Conservation (phyloP, 306 rosid species). For the Dalbergia cochinchinensis region DNA sequence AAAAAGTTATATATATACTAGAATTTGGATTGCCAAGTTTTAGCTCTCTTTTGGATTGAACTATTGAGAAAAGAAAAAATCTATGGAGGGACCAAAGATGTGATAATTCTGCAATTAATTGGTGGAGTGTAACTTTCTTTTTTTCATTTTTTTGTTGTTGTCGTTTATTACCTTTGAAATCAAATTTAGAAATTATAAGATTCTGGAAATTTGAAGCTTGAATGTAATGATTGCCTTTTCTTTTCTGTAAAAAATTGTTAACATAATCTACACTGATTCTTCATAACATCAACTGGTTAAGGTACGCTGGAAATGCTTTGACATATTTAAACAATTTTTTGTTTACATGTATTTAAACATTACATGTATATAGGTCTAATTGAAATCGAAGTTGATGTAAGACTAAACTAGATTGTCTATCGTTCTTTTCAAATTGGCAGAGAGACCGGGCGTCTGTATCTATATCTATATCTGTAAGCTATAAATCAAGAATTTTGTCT, state of each 20-base stretch:
- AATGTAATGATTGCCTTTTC: background rate
- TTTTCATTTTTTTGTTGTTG: background rate
- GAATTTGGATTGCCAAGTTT: background rate
- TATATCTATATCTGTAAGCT: too few species aligned
- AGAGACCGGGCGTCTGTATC: background rate
- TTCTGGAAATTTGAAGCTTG: background rate
- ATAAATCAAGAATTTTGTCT: conserved; percentile 11
- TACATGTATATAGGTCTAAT: background rate
- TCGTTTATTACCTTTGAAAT: background rate
- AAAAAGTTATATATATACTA: background rate
- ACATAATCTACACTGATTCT: background rate
- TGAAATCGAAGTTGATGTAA: background rate
- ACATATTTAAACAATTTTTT: background rate
- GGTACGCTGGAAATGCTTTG: background rate
- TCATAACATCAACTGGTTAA: background rate
- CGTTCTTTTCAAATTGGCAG: background rate
- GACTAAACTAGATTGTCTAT: background rate
- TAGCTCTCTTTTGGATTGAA: background rate
- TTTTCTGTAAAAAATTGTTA: background rate
- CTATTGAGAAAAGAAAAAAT: too few species aligned
- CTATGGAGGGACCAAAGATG: background rate
- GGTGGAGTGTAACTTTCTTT: background rate
- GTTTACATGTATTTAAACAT: too few species aligned
- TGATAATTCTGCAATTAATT: background rate
- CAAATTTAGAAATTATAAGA: background rate